Conservation (phyloP, 129 eudicot species). For the Sambucus nigra region DNA sequence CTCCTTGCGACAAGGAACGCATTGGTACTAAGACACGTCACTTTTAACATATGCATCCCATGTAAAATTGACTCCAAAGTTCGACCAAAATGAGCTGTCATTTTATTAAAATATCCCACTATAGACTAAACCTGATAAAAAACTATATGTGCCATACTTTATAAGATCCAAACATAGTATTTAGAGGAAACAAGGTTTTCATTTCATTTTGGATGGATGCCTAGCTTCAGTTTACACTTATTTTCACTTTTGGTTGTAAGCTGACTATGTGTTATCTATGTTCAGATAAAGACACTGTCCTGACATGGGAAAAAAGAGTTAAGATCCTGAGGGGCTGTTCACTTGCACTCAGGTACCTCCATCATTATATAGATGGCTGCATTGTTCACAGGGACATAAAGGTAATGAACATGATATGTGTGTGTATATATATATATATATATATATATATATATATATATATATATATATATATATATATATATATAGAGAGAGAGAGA, state of each 20-base stretch:
- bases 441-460: background rate
- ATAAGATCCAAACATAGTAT: no score
- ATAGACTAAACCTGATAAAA: no score
- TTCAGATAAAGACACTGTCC: conserved; percentile 48
- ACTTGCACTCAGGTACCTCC: conserved; percentile 62
- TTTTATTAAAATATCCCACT: no score
- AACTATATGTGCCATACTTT: no score
- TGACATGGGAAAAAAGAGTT: conserved; percentile 67
- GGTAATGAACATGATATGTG: conserved; percentile 14
- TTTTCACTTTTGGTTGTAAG: background rate
- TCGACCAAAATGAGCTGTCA: no score
- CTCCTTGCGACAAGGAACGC: no score
- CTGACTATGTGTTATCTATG: background rate
- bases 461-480: background rate
- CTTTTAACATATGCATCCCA: no score
- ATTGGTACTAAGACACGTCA: no score
- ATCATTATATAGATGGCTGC: conserved; percentile 58
- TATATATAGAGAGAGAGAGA: no score
- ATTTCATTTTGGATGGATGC: no score
- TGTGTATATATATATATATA: background rate
- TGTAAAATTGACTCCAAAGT: no score
- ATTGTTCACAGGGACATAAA: conserved; percentile 82
- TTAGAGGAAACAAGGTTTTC: no score
- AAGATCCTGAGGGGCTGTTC: conserved; percentile 64
- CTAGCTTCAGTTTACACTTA: background rate